Percentiles rank a stretch among this genome's conserved stretches.
These are phyloP conservation scores for Endoconidiophora polonica DNA, from an alignment of 2,329 filamentous ascomycete genomes.

Conservation along the genomic window DNA sequence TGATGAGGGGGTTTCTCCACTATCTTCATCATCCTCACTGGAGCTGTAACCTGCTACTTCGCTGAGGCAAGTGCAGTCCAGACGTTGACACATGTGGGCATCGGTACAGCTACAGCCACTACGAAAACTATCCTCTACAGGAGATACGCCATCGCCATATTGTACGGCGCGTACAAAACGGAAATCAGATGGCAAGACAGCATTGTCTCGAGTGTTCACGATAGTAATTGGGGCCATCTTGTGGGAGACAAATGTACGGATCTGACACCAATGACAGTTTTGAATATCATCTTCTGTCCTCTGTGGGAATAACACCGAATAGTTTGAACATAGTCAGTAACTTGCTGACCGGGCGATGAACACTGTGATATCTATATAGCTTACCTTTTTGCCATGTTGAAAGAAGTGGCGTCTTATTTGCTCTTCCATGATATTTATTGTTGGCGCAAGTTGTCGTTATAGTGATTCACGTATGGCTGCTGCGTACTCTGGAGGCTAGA, in stretches of 20 bases:
- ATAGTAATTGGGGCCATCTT: conserved; percentile 39
- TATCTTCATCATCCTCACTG: conserved; percentile 15
- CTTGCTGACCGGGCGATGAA: background rate
- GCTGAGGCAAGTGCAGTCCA: conserved; percentile 52
- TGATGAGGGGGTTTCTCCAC: conserved; percentile 25
- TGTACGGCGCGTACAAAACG: conserved; percentile 49
- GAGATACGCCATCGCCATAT: conserved; percentile 40
- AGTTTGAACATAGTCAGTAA: background rate
- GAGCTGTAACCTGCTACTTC: conserved; percentile 25
- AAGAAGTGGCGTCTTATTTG: conserved; percentile 33
- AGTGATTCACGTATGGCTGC: background rate
- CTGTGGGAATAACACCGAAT: conserved; percentile 15
- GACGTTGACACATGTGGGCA: conserved; percentile 49
- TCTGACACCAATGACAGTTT: conserved; percentile 45
- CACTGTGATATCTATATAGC: background rate
- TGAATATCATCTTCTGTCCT: conserved; percentile 23
- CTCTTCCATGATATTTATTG: conserved; percentile 25
- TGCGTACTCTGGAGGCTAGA: too few species aligned
- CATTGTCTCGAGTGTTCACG: conserved; percentile 43
- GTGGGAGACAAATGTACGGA: conserved; percentile 36
- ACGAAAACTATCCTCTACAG: conserved; percentile 43
- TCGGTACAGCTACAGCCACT: conserved; percentile 51
- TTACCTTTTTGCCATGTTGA: conserved; percentile 26
- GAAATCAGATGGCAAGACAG: conserved; percentile 44
- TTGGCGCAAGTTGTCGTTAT: background rate